Base-by-base conservation (phyloP, 2,329 filamentous ascomycete species). In the Cadophora sp. region DNA sequence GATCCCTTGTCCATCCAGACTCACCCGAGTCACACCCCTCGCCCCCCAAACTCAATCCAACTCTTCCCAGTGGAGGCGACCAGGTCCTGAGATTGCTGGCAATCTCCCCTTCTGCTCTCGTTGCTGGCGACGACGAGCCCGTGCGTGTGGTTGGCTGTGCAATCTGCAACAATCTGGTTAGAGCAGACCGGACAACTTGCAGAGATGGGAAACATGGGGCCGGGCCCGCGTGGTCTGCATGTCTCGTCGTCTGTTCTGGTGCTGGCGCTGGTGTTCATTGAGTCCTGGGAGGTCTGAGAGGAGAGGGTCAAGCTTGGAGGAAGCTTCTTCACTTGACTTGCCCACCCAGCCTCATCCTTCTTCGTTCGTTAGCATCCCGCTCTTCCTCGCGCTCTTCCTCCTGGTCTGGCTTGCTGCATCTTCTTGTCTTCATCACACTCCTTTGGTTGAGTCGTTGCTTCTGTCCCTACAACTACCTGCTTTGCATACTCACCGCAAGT, bases 101-200 rank as follows among this genome's bases (percentile, higher is more conserved):
- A 64, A 67, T 67, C 60, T 67, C 65, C 65, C 55, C 9, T 18
- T 24, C 51, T 58, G 50, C 64, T 13, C 27, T n/a, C 56, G 27
- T 53, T 33, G 50, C 27, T 53, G 50, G 50, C 48, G 24, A 53
- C 50, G 50, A 53, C 50, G 50, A 53, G 24, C 22, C 50, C 27
- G 50, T 59, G 51, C 22, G 36, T 45, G 24, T 62, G 47, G 48
- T 53, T 62, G 60, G 55, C 14, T 47, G 30, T 39, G 62, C 41
- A 59, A 59, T 59, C 27, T 45, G 16, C 14, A 9, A 18, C 27
- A 36, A 53, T 53, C 50, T 20, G 50, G 50, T 53, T 36, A 36
- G 50, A 36, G 27, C 50, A 53, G 3, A 18, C 30, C 50, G 50
- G 50, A n/a, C 50, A 18, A 53, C 55, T 59, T 60, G 24, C 58